These are phyloP conservation scores for Brassica juncea DNA, from an alignment of 345 rosid species.

Conservation along the genomic window DNA sequence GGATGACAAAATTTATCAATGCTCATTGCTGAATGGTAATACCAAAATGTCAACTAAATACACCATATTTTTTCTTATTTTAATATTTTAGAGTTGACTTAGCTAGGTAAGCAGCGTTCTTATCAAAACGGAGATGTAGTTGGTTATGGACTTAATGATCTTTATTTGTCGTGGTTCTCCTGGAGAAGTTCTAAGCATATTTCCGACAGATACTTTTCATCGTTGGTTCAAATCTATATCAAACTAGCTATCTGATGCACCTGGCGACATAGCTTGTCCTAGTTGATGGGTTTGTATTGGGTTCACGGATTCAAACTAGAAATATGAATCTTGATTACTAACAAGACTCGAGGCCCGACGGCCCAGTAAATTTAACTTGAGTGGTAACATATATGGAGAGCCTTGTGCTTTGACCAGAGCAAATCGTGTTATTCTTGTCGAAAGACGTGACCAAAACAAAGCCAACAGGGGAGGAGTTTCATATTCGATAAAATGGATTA, in stretches of 20 bases:
- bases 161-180: too few species aligned
- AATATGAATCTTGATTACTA: neutral
- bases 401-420: neutral
- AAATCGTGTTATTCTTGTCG: neutral
- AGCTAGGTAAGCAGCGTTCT: too few species aligned
- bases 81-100: too few species aligned
- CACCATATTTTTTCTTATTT: too few species aligned
- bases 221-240: neutral
- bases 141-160: too few species aligned
- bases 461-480: neutral
- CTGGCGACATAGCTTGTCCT: neutral
- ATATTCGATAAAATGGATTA: neutral
- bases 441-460: neutral
- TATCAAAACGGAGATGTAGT: too few species aligned
- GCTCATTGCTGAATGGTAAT: too few species aligned
- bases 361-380: neutral
- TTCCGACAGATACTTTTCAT: neutral
- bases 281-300: neutral
- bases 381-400: neutral
- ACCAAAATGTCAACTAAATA: too few species aligned
- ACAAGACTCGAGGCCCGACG: neutral
- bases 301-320: neutral
- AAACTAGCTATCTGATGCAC: neutral
- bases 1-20: too few species aligned
- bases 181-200: too few species aligned